Evolutionary conservation across 1,284 basidiomycete species (phyloP), one percentile per base, ranked within the genome.

Genomic region (Inonotus hispidus): DNA sequence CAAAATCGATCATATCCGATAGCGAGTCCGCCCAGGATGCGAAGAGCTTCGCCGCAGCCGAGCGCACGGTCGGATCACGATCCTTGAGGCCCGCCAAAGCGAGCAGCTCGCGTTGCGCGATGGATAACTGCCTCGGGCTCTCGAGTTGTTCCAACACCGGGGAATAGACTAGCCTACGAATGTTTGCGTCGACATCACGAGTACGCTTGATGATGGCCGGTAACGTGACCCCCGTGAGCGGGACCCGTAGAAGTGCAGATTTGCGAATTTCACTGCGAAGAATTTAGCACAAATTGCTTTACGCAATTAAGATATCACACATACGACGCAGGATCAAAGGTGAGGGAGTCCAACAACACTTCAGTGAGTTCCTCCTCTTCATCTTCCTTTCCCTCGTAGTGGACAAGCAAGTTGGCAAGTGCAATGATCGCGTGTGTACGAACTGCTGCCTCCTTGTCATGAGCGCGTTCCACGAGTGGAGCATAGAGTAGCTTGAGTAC

Each of bases 61-160:
- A 81, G 43, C 89, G 80, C 4, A 98, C 95, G n/a, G 74, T 78
- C 0, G 85, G 82, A 66, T 97, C 95, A 53, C 95, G 81, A 72
- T 98, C 96, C 0, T 92, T 90, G 2, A 98, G 78, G 0, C 95
- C 95, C 65, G 90, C 86, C 49, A 85, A 83, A 14, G 95, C 83
- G 23, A 93, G 78, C 58, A 85, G 77, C 69, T 94, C 91, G 23
- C 93, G 82, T 71, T 95, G 91, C 0, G 84, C 79, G 23, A 92
- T 88, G 0, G 82, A 83, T 37, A 95, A 77, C 8, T 82, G 81
- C 10, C 85, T 81, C 1, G 90, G 88, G 66, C 88, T 84, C 1
- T 82, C 83, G 0, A 87, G 73, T 1, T 68, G 67, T 66, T 78
- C 74, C n/a, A 90, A 76, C 0, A 91, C 81, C 21, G 82, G 78